Evolutionary conservation across 352 stramenopile species (phyloP).

Genomic region (Phytopythium kandeliae): DNA sequence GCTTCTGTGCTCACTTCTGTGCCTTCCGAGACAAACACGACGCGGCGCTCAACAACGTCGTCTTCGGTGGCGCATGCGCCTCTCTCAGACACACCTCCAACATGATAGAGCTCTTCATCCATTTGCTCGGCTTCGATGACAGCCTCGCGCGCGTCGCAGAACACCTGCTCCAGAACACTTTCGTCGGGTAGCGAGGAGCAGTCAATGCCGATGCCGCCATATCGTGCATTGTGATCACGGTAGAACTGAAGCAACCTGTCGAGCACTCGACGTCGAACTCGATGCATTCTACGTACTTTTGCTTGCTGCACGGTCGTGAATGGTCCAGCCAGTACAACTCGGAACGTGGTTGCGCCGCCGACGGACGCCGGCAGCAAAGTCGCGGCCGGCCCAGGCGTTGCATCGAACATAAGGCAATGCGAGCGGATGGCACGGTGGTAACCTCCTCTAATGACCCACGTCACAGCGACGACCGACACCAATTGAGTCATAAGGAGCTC

Average conservation of each 20-base stretch:
- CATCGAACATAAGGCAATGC: conserved; percentile 17
- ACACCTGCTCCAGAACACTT: conserved; percentile 4
- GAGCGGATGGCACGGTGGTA: conserved; percentile 13
- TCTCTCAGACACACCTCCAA: not conserved
- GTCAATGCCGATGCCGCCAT: not conserved
- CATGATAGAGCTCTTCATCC: not conserved
- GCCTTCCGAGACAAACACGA: not conserved
- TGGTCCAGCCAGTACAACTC: conserved; percentile 14
- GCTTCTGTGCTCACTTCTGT: not conserved
- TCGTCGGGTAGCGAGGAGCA: not conserved
- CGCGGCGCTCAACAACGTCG: not conserved
- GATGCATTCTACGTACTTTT: conserved; percentile 9
- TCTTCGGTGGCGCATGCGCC: not conserved
- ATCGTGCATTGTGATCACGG: not conserved
- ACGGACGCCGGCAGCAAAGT: conserved; percentile 12
- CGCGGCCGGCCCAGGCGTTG: conserved; percentile 10
- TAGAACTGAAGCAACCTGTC: not conserved
- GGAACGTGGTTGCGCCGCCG: conserved; percentile 9
- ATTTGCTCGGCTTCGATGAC: not conserved
- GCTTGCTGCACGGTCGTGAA: conserved; percentile 11
- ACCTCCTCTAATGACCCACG: conserved; percentile 14
- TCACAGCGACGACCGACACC: conserved; percentile 11
- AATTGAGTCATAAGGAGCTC: conserved; percentile 13
- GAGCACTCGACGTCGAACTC: not conserved
- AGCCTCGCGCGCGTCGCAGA: not conserved